These are phyloP conservation scores for Pseudogymnoascus sp. DNA, from an alignment of 2,329 filamentous ascomycete species.

Conservation along the genomic window DNA sequence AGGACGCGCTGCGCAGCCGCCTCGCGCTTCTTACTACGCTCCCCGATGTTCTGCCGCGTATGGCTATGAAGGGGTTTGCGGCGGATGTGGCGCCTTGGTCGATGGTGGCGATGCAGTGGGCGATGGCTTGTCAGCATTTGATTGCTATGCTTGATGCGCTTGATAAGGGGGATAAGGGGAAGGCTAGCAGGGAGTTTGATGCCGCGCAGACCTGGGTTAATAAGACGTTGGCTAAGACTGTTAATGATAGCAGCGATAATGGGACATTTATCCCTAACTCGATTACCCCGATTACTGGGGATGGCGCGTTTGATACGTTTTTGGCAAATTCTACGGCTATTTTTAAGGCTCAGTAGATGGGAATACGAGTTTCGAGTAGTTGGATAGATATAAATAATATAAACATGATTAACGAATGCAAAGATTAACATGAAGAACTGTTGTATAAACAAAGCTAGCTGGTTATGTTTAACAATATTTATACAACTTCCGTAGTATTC, in stretches of 20 bases:
- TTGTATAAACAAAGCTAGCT: no score
- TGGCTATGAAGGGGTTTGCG: slow-evolving; percentile 17
- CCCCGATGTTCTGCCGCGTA: background rate
- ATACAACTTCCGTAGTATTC: no score
- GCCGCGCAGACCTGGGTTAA: background rate
- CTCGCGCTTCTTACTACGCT: background rate
- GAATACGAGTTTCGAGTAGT: background rate
- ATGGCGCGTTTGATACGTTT: background rate
- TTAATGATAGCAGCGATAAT: background rate
- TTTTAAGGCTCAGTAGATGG: background rate
- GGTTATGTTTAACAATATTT: no score
- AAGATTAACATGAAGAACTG: no score
- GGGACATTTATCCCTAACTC: background rate
- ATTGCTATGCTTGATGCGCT: slow-evolving; percentile 17
- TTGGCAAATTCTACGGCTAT: background rate
- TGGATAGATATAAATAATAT: background rate
- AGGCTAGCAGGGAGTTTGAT: slow-evolving; percentile 5
- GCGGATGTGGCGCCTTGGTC: slow-evolving; percentile 18
- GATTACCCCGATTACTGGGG: background rate
- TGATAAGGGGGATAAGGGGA: slow-evolving; percentile 13
- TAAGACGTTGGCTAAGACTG: background rate
- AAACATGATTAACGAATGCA: no score
- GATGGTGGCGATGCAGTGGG: slow-evolving; percentile 19
- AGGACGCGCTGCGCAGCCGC: background rate
- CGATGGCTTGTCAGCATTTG: slow-evolving; percentile 18